Evolutionary conservation across 495 filamentous ascomycete species (phyloP).

Genomic region (Lophium mytilinum): DNA sequence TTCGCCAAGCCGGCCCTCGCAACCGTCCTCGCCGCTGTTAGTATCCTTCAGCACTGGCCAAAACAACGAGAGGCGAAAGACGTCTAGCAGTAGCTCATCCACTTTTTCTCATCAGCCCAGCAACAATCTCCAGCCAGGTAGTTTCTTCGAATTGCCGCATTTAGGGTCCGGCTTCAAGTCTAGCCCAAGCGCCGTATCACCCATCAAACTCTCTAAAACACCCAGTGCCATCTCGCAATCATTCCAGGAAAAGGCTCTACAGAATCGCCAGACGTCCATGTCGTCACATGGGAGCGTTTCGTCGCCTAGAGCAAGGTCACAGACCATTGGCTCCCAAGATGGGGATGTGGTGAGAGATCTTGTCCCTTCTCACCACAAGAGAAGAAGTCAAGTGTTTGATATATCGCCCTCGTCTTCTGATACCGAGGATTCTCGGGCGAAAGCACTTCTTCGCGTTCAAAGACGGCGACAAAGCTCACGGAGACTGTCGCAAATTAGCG

Average conservation of each 20-base stretch:
- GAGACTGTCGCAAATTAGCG: slow-evolving; percentile 78
- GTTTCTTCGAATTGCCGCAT: slow-evolving; percentile 62
- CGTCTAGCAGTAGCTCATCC: slow-evolving; percentile 74
- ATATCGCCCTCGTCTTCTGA: slow-evolving; percentile 96
- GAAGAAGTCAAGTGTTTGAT: slow-evolving; percentile 88
- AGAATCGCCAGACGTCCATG: slow-evolving; percentile 37
- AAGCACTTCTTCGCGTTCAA: slow-evolving; percentile 88
- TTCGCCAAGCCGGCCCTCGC: slow-evolving; percentile 78
- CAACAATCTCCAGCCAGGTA: slow-evolving; percentile 63
- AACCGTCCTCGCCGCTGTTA: slow-evolving; percentile 88
- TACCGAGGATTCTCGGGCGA: slow-evolving; percentile 86
- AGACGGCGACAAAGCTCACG: slow-evolving; percentile 84
- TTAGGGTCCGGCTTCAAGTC: slow-evolving; percentile 52
- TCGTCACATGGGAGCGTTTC: slow-evolving; percentile 28
- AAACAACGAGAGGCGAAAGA: slow-evolving; percentile 62
- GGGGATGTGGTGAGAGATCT: slow-evolving; percentile 70
- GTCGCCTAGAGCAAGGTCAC: slow-evolving; percentile 65
- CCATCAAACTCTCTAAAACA: slow-evolving; percentile 62
- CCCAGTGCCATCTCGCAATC: slow-evolving; percentile 42
- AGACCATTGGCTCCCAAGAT: slow-evolving; percentile 93
- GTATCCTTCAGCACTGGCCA: slow-evolving; percentile 87
- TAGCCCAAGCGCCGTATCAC: slow-evolving; percentile 58
- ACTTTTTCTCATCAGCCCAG: slow-evolving; percentile 71
- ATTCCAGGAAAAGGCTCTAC: slow-evolving; percentile 45
- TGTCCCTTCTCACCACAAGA: slow-evolving; percentile 69